A percentile compares a stretch with the other conserved stretches of the same genome.
phyloP scores from a whole-genome alignment of 1,284 basidiomycete species.

The Sanghuangporus weigelae region DNA sequence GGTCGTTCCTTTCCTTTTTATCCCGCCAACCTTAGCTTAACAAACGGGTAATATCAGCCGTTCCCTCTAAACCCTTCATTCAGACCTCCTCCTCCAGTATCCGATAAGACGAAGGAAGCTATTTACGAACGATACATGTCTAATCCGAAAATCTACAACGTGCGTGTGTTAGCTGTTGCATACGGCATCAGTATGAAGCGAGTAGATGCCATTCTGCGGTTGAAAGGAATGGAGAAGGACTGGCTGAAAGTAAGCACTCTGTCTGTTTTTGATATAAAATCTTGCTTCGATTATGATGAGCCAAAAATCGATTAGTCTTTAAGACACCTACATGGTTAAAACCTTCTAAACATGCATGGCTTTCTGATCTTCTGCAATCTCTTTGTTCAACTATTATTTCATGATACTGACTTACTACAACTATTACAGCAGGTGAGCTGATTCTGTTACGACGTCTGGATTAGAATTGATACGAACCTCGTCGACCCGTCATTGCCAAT shows the following conservation, averaged over 20 bases:
- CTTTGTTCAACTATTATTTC: slow-evolving; percentile 11
- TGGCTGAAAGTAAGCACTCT: slow-evolving; percentile 60
- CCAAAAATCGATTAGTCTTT: slow-evolving; percentile 76
- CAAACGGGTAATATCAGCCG: slow-evolving; percentile 41
- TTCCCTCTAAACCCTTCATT: slow-evolving; percentile 82
- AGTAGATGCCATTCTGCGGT: slow-evolving; percentile 70
- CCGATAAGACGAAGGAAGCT: slow-evolving; percentile 47
- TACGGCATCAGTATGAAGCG: slow-evolving; percentile 69
- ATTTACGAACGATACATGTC: slow-evolving; percentile 55
- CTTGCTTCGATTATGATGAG: slow-evolving; percentile 46
- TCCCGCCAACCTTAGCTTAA: slow-evolving; percentile 15
- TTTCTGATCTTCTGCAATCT: slow-evolving; percentile 35
- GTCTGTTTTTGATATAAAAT: slow-evolving; percentile 15
- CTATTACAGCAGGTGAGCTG: slow-evolving; percentile 30
- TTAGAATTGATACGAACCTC: background rate
- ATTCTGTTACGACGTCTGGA: background rate
- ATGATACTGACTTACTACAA: slow-evolving; percentile 22
- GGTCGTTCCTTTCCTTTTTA: background rate
- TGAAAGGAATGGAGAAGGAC: slow-evolving; percentile 69
- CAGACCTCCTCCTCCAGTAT: slow-evolving; percentile 69
- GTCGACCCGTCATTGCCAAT: background rate
- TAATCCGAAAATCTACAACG: slow-evolving; percentile 50
- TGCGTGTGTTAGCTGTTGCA: slow-evolving; percentile 53
- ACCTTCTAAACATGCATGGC: slow-evolving; percentile 31
- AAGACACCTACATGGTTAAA: slow-evolving; percentile 69